Conservation (phyloP, 768 basidiomycete genomes). For the Ephemerocybe angulata region DNA sequence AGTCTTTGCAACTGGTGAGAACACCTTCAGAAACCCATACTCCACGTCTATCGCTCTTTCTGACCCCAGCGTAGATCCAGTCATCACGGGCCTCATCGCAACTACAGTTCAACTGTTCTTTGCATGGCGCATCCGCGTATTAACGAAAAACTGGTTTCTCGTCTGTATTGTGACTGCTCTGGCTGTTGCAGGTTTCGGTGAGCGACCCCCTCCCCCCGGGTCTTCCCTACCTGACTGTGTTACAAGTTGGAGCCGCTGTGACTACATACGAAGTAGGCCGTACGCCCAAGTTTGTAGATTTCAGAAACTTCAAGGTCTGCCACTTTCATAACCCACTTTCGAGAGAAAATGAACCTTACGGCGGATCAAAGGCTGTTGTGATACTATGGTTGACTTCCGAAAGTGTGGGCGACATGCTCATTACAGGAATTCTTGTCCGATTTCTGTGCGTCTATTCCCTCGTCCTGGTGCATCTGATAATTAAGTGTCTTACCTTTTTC, state of each 20-base stretch:
- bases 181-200: slow-evolving; percentile 13
- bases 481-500: no score
- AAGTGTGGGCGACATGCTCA: slow-evolving; percentile 11
- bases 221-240: not conserved
- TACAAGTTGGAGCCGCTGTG: slow-evolving; percentile 6
- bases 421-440: slow-evolving; percentile 16
- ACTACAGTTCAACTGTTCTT: slow-evolving; percentile 46
- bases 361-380: slow-evolving; percentile 8
- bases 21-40: no score
- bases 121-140: slow-evolving; percentile 32
- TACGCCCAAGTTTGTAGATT: slow-evolving; percentile 12
- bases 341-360: no score
- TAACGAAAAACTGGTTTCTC: slow-evolving; percentile 17
- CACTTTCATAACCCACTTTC: not conserved
- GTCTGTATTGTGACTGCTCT: not conserved
- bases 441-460: slow-evolving; percentile 10
- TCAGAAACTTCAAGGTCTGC: slow-evolving; percentile 14
- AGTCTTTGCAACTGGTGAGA: slow-evolving; percentile 13
- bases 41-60: not conserved
- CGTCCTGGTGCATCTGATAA: no score
- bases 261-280: slow-evolving; percentile 12
- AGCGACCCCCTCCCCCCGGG: not conserved
- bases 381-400: slow-evolving; percentile 15
- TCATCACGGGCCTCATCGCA: slow-evolving; percentile 46
- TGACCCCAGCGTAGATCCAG: slow-evolving; percentile 34